These are phyloP conservation scores for Penicillium taxi DNA, from an alignment of 495 filamentous ascomycete species.

Conservation along the genomic window DNA sequence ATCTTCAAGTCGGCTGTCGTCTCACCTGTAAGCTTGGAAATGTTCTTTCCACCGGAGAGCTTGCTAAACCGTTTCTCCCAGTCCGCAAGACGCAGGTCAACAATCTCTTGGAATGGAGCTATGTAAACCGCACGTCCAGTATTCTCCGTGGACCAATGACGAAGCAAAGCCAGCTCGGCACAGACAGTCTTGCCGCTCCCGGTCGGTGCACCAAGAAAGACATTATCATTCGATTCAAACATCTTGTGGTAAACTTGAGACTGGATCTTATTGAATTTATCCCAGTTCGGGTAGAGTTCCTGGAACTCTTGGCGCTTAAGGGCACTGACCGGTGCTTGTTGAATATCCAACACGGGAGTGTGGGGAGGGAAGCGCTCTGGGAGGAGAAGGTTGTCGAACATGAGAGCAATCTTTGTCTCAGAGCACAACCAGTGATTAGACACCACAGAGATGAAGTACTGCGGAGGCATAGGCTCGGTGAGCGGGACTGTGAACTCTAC, in stretches of 20 bases:
- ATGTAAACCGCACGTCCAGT: slow-evolving; percentile 83
- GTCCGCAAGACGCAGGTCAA: slow-evolving; percentile 69
- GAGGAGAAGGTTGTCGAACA: slow-evolving; percentile 88
- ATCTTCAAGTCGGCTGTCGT: slow-evolving; percentile 85
- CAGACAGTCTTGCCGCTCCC: slow-evolving; percentile 96
- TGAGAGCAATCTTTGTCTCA: slow-evolving; percentile 85
- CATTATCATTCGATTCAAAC: slow-evolving; percentile 83
- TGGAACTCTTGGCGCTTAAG: slow-evolving; percentile 80
- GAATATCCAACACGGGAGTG: slow-evolving; percentile 82
- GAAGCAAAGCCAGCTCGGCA: slow-evolving; percentile 85
- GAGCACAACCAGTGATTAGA: slow-evolving; percentile 98
- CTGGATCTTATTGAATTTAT: slow-evolving; percentile 93
- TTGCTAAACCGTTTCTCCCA: slow-evolving; percentile 71
- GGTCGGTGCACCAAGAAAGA: slow-evolving; percentile 81
- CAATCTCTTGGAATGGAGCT: slow-evolving; percentile 90
- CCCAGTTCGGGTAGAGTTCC: slow-evolving; percentile 74
- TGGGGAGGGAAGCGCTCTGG: slow-evolving; percentile 94
- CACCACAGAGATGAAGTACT: slow-evolving; percentile 92
- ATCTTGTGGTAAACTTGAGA: slow-evolving; percentile 94
- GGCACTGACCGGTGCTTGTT: slow-evolving; percentile 79
- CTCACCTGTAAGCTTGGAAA: slow-evolving; percentile 92
- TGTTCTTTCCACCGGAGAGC: slow-evolving; percentile 76
- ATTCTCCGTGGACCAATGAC: slow-evolving; percentile 69
- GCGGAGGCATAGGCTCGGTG: slow-evolving; percentile 94
- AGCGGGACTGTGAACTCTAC: slow-evolving; percentile 96